Percentiles rank a stretch among this genome's conserved stretches.
Evolutionary conservation across 805 yeast genomes (phyloP).

Genomic region (Candida xyloterini): DNA sequence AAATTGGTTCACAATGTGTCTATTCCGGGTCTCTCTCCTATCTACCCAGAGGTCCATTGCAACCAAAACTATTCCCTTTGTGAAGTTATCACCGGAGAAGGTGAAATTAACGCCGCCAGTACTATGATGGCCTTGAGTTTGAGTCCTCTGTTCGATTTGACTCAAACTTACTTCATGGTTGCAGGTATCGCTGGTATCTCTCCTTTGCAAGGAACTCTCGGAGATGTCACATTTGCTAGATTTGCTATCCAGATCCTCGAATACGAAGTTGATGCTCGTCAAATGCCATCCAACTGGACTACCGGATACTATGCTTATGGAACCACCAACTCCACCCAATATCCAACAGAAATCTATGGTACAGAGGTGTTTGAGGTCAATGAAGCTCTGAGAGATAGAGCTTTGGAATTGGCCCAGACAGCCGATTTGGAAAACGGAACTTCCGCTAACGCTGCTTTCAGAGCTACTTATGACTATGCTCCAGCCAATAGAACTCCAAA

Average conservation of each 20-base stretch:
- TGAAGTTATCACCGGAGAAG: slow-evolving; percentile 67
- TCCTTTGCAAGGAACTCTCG: slow-evolving; percentile 53
- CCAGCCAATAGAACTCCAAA: slow-evolving; percentile 51
- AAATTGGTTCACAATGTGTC: slow-evolving; percentile 53
- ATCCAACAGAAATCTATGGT: slow-evolving; percentile 57
- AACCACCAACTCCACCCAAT: slow-evolving; percentile 44
- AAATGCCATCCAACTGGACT: slow-evolving; percentile 51
- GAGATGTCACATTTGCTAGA: slow-evolving; percentile 57
- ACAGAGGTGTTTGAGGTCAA: slow-evolving; percentile 65
- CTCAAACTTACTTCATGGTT: slow-evolving; percentile 57
- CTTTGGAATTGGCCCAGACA: slow-evolving; percentile 47
- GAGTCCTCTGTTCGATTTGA: slow-evolving; percentile 53
- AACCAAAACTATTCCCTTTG: slow-evolving; percentile 50
- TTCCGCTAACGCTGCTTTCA: slow-evolving; percentile 40
- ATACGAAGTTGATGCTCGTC: slow-evolving; percentile 54
- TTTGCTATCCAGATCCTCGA: slow-evolving; percentile 62
- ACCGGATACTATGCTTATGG: slow-evolving; percentile 60
- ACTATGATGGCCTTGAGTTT: slow-evolving; percentile 53
- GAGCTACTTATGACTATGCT: slow-evolving; percentile 45
- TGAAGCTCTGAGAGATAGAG: slow-evolving; percentile 55
- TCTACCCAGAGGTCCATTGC: slow-evolving; percentile 57
- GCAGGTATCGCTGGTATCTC: slow-evolving; percentile 69
- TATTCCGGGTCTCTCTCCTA: slow-evolving; percentile 64
- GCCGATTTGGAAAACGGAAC: slow-evolving; percentile 46
- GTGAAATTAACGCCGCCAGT: slow-evolving; percentile 64